Base-by-base conservation (phyloP, 768 basidiomycete species). In the Auriscalpium orientale region DNA sequence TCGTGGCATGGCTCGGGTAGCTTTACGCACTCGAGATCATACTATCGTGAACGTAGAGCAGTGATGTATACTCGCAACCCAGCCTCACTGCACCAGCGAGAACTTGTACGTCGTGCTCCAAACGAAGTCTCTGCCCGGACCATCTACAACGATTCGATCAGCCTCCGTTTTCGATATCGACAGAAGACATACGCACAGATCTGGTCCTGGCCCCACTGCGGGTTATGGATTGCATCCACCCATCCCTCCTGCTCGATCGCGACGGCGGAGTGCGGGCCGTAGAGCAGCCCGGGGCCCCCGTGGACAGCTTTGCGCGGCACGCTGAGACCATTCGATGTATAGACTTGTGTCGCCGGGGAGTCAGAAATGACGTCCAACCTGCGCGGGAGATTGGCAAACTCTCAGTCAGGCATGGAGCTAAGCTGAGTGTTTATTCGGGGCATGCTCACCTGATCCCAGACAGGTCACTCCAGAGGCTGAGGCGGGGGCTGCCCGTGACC, bases 221-320 rank as follows among this genome's bases (percentile, higher is more conserved):
- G 80, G 5, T 74, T 79, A 57, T 82, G 79, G 53, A 82, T 79
- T 11, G 79, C 80, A 62, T 76, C 80, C 46, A 81, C 69, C 58
- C 76, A 77, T 8, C 79, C 77, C 60, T 79, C 71, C 59, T 79
- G 79, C 60, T 81, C 80, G 51, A 82, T 74, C 0, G 78, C 80
- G 15, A 81, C 73, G 0, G 76, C 79, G 45, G 73, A 69, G 60
- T 68, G 75, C 37, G 62, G 67, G 2, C 68, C 69, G 62, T 80
- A 81, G 13, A 67, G 71, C 15, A 70, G 57, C 7, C 62, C 62
- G 1, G 78, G 74, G 0, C 79, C 80, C 5, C 79, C 80, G 51
- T 81, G 81, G 12, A 73, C 69, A 0, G 47, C 64, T 62, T 82
- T 82, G 0, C 80, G 71, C 9, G 75, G 71, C 0, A 73, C 74